Percentiles rank a stretch among this genome's conserved stretches.
Conservation (phyloP, 2,329 filamentous ascomycete genomes). For the Apiospora hydei region DNA sequence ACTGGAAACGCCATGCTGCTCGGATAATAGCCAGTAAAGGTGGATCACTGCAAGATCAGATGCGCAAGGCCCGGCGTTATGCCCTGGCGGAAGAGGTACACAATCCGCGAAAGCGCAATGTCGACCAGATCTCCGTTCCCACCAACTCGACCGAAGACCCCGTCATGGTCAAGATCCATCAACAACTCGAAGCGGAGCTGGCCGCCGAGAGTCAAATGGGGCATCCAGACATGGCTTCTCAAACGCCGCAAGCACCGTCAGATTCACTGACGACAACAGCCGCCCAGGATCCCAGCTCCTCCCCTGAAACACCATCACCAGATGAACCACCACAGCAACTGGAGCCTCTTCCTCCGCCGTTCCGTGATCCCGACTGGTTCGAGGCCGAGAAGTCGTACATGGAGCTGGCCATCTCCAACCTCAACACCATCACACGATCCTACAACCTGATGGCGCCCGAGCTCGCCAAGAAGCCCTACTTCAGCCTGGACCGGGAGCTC, state of each 20-base stretch:
- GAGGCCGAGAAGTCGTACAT: conserved; percentile 32
- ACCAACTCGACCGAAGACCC: conserved; percentile 56
- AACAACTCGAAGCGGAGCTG: conserved; percentile 37
- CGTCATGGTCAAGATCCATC: conserved; percentile 54
- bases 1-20: conserved; percentile 86
- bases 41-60: conserved; percentile 76
- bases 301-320: conserved; percentile 21
- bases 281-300: conserved; percentile 17
- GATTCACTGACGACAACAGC: background rate
- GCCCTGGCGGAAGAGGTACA: conserved; percentile 74
- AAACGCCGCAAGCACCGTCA: background rate
- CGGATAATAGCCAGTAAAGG: conserved; percentile 79
- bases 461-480: conserved; percentile 92
- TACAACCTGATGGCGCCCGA: conserved; percentile 97
- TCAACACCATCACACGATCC: conserved; percentile 81
- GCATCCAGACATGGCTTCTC: conserved; percentile 16
- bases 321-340: conserved; percentile 29
- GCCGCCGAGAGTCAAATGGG: conserved; percentile 27
- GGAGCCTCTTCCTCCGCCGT: conserved; percentile 61
- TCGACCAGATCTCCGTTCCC: conserved; percentile 56
- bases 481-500: conserved; percentile 82
- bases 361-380: conserved; percentile 66
- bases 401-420: conserved; percentile 73
- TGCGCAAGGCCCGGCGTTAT: conserved; percentile 74
- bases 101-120: conserved; percentile 62